Conservation (phyloP, 495 filamentous ascomycete species). For the Bathelium albidoporum region DNA sequence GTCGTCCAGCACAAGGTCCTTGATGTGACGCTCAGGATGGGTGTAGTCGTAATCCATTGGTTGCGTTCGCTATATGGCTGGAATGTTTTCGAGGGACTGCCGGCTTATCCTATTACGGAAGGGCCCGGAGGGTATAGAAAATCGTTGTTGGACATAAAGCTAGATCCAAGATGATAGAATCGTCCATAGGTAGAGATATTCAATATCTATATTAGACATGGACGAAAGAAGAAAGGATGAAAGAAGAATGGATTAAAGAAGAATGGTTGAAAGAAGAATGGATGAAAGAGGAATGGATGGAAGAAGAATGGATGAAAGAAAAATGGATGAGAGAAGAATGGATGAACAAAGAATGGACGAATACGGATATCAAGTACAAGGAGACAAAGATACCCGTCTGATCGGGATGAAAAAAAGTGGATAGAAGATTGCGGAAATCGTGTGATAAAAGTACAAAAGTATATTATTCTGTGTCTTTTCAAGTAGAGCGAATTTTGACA, state of each 20-base stretch:
- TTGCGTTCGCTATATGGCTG: not conserved
- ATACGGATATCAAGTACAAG: not conserved
- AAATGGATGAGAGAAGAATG: too few species aligned
- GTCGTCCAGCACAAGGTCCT: not conserved
- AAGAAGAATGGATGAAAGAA: too few species aligned
- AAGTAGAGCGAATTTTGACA: not conserved
- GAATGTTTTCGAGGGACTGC: not conserved
- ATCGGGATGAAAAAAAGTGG: not conserved
- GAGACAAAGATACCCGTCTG: too few species aligned
- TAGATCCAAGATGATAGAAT: not conserved
- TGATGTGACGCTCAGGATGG: not conserved
- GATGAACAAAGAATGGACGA: too few species aligned
- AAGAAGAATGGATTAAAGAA: too few species aligned
- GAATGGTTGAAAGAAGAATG: too few species aligned
- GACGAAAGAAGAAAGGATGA: not conserved
- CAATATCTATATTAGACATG: not conserved
- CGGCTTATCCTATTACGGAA: not conserved
- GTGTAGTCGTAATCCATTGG: not conserved
- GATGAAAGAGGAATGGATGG: too few species aligned
- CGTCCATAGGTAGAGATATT: not conserved
- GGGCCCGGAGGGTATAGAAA: not conserved
- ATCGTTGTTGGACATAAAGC: not conserved
- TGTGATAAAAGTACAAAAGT: not conserved
- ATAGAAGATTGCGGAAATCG: not conserved
- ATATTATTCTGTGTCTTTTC: not conserved